phyloP scores from a whole-genome alignment of 345 rosid genomes.

The Sisymbrium altissimum region DNA sequence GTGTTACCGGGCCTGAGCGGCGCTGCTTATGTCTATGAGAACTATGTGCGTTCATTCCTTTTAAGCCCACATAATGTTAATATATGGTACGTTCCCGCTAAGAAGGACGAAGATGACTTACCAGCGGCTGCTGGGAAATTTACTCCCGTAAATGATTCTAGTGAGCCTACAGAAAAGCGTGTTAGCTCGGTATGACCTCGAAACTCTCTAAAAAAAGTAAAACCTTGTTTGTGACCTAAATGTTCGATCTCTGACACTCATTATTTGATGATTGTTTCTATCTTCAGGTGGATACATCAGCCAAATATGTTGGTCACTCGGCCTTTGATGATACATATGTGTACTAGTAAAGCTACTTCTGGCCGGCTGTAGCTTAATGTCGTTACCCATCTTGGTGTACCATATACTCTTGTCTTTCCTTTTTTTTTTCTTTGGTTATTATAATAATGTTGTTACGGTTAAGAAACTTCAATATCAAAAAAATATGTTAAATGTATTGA shows the following conservation, averaged over 20 bases:
- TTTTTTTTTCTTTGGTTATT: not conserved
- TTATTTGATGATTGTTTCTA: not conserved
- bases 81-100: slow-evolving; percentile 77
- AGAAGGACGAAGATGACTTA: slow-evolving; percentile 61
- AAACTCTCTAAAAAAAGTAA: not conserved
- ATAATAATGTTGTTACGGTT: not conserved
- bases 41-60: slow-evolving; percentile 67
- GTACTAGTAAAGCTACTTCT: slow-evolving; percentile 14
- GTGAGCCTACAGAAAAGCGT: slow-evolving; percentile 56
- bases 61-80: slow-evolving; percentile 52
- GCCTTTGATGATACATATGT: slow-evolving; percentile 29
- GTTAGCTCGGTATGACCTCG: slow-evolving; percentile 30
- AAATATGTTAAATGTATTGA: not conserved
- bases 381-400: not conserved
- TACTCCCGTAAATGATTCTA: slow-evolving; percentile 18
- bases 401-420: not conserved
- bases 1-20: slow-evolving; percentile 86
- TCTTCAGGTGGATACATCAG: slow-evolving; percentile 30
- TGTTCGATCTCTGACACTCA: not conserved
- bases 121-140: slow-evolving; percentile 64
- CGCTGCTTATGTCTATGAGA: slow-evolving; percentile 69
- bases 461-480: not conserved
- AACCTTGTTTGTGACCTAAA: not conserved
- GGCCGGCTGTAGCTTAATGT: not conserved
- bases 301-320: slow-evolving; percentile 32